Evolutionary conservation across 805 yeast genomes (phyloP).

Genomic region (Candida namnaoensis): DNA sequence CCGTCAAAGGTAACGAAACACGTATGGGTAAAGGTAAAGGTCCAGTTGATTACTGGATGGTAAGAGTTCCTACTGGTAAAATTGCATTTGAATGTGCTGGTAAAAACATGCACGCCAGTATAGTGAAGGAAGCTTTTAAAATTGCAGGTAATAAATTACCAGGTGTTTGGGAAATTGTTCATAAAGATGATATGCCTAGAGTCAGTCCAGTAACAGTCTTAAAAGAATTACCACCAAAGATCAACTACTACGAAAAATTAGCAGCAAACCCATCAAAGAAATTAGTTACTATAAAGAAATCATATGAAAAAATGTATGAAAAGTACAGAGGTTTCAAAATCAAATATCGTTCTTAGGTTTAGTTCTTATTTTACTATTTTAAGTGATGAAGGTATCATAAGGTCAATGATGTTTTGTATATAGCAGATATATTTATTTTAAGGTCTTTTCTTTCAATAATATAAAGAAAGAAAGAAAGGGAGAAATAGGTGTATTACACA

Average conservation of each 20-base stretch:
- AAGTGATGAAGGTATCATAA: too few relatives aligned
- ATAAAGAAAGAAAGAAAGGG: too few relatives aligned
- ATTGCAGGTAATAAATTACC: conserved; percentile 91
- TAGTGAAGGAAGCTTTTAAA: conserved; percentile 84
- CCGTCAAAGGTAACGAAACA: conserved; percentile 95
- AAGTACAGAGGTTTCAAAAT: conserved; percentile 38
- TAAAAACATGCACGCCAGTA: conserved; percentile 72
- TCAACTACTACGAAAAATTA: conserved; percentile 47
- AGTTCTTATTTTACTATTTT: too few relatives aligned
- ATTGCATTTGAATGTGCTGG: conserved; percentile 78
- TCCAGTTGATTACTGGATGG: conserved; percentile 95
- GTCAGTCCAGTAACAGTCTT: conserved; percentile 48
- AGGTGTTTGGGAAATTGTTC: conserved; percentile 82
- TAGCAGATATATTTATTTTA: too few relatives aligned
- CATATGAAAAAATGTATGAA: conserved; percentile 42
- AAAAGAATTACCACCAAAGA: conserved; percentile 30
- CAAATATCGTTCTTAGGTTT: background rate
- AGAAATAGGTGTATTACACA: too few relatives aligned
- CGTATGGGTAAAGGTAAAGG: conserved; percentile 99
- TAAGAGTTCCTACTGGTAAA: conserved; percentile 92
- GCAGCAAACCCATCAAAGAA: conserved; percentile 58
- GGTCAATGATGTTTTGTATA: too few relatives aligned
- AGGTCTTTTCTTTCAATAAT: too few relatives aligned
- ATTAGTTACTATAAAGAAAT: conserved; percentile 44
- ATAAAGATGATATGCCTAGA: conserved; percentile 54